Conservation (phyloP, 1,284 basidiomycete genomes). For the Crepidotus sp. region DNA sequence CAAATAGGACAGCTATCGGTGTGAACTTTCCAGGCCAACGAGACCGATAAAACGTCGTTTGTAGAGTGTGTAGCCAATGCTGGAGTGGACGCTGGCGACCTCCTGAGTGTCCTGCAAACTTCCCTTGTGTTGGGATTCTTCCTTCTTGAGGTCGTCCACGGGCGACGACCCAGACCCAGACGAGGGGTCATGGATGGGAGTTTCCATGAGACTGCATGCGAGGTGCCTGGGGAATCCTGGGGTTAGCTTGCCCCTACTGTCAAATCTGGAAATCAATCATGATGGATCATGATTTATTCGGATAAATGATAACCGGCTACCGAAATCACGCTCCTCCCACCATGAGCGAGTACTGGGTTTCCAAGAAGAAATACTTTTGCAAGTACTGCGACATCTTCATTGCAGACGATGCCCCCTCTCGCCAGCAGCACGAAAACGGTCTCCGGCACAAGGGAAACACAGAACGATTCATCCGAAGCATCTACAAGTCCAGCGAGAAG, state of each 20-base stretch:
- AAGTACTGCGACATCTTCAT: conserved; percentile 90
- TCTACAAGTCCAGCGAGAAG: conserved; percentile 92
- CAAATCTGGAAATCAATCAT: too few species aligned
- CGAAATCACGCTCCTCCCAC: conserved; percentile 5
- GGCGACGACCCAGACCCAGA: neutral
- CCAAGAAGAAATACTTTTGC: conserved; percentile 72
- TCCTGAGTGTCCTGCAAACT: neutral
- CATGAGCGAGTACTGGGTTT: conserved; percentile 85
- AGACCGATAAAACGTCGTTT: conserved; percentile 58
- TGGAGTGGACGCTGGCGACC: conserved; percentile 11
- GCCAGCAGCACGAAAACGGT: conserved; percentile 89
- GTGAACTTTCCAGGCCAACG: conserved; percentile 42
- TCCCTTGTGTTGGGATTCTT: neutral
- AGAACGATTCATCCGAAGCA: conserved; percentile 82
- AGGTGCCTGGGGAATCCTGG: too few species aligned
- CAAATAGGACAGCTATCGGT: too few species aligned
- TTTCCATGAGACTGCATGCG: conserved; percentile 4
- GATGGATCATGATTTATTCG: neutral
- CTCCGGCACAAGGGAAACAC: conserved; percentile 91
- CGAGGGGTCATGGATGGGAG: conserved; percentile 1
- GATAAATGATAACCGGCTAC: neutral
- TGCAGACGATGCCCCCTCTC: conserved; percentile 87
- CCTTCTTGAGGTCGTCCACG: conserved; percentile 7
- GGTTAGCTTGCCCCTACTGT: too few species aligned
- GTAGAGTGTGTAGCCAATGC: conserved; percentile 48